phyloP scores from a whole-genome alignment of 139 green algal genomes.

The Coccomyxa sp. region DNA sequence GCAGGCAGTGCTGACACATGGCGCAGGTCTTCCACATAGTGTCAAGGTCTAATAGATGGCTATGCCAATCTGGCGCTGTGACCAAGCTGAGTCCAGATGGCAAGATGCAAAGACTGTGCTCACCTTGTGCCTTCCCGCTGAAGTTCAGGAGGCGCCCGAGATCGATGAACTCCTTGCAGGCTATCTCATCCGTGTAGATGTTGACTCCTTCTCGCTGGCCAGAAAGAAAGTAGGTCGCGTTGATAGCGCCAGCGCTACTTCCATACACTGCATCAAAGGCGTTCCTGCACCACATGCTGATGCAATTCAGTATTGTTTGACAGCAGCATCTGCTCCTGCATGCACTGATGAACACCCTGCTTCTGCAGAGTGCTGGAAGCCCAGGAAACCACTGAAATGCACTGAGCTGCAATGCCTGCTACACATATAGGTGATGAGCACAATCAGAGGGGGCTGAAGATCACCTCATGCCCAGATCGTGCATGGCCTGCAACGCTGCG shows the following conservation, averaged over 20 bases:
- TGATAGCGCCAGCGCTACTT: conserved; percentile 77
- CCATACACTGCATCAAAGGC: conserved; percentile 88
- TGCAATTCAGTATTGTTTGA: too few species aligned
- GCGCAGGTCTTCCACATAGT: too few species aligned
- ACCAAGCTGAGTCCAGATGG: too few species aligned
- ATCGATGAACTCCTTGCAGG: conserved; percentile 62
- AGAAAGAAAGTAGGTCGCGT: conserved; percentile 81
- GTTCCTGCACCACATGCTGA: conserved; percentile 28
- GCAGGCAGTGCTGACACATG: too few species aligned
- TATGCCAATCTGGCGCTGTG: too few species aligned
- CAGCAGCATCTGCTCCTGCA: too few species aligned
- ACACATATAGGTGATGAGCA: neutral
- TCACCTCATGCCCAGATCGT: conserved; percentile 38
- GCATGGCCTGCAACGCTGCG: conserved; percentile 65
- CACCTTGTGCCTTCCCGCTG: neutral
- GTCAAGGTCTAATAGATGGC: neutral
- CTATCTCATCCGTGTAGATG: conserved; percentile 82
- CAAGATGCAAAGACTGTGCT: too few species aligned
- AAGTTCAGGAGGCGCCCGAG: conserved; percentile 44
- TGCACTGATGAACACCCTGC: too few species aligned
- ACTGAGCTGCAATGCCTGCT: neutral
- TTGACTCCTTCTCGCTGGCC: conserved; percentile 53
- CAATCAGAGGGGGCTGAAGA: neutral
- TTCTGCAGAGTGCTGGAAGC: too few species aligned
- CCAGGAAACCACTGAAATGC: too few species aligned